These are phyloP conservation scores for Santalum album DNA, from an alignment of 164 flowering plant species.

Conservation along the genomic window DNA sequence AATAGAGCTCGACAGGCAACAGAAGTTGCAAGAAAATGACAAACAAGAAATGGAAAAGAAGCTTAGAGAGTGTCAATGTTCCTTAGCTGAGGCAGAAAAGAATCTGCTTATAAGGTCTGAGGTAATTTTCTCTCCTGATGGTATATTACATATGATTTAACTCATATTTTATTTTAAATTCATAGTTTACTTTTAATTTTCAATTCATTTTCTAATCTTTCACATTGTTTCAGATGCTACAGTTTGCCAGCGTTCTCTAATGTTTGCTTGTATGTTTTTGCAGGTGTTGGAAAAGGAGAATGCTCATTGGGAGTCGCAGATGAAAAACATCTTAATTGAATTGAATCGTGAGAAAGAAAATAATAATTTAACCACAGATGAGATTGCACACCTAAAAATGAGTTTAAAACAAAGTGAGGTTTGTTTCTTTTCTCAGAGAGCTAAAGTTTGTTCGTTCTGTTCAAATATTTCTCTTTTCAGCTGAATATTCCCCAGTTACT, in stretches of 20 bases:
- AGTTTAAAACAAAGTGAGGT: slow-evolving; percentile 28
- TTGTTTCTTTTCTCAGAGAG: neutral
- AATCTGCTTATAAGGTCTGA: slow-evolving; percentile 50
- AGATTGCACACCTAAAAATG: slow-evolving; percentile 40
- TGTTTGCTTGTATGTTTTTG: slow-evolving; percentile 12
- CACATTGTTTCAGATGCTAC: too few relatives aligned
- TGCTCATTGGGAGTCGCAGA: slow-evolving; percentile 28
- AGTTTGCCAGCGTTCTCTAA: too few relatives aligned
- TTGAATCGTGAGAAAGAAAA: slow-evolving; percentile 45
- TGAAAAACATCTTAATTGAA: slow-evolving; percentile 28
- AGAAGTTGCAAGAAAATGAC: slow-evolving; percentile 47
- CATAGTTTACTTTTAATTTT: too few relatives aligned
- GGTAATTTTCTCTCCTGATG: slow-evolving; percentile 39
- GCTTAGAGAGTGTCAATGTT: slow-evolving; percentile 37
- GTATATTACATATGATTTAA: neutral
- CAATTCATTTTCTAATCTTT: too few relatives aligned
- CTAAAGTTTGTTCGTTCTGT: too few relatives aligned
- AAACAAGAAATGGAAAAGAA: slow-evolving; percentile 36
- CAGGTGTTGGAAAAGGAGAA: slow-evolving; percentile 61
- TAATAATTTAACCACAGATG: slow-evolving; percentile 30
- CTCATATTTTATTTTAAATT: too few relatives aligned
- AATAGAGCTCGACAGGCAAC: slow-evolving; percentile 64
- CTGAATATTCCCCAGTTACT: too few relatives aligned
- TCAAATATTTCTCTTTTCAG: too few relatives aligned
- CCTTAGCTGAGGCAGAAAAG: slow-evolving; percentile 46